Percentiles rank a stretch among this genome's conserved stretches.
Evolutionary conservation across 2,329 filamentous ascomycete genomes (phyloP).

Genomic region (Coniochaeta sp.): DNA sequence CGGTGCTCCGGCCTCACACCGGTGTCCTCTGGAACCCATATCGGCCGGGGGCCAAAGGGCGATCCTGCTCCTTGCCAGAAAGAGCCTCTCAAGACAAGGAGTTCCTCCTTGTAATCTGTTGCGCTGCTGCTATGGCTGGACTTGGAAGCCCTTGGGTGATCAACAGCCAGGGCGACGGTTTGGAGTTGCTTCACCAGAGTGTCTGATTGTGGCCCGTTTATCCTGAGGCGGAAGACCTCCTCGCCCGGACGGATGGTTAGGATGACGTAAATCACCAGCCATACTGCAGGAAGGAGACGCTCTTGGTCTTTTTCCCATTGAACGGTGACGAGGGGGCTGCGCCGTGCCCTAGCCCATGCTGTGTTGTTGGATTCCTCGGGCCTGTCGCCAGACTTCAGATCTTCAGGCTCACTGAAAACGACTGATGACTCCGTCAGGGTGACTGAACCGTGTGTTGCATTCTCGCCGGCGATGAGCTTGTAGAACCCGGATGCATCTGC

Average conservation of each 20-base stretch:
- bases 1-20: constrained; percentile 18
- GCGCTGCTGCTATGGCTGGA: neutral
- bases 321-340: constrained; percentile 39
- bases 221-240: constrained; percentile 41
- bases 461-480: constrained; percentile 10
- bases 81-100: constrained; percentile 41
- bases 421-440: constrained; percentile 12
- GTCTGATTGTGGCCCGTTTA: constrained; percentile 25
- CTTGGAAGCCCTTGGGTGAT: constrained; percentile 28
- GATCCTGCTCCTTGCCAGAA: constrained; percentile 68
- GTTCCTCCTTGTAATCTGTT: constrained; percentile 23
- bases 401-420: constrained; percentile 22
- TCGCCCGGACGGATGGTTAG: constrained; percentile 41
- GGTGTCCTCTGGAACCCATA: constrained; percentile 47
- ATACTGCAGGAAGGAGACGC: constrained; percentile 42
- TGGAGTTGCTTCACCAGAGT: constrained; percentile 16
- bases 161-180: constrained; percentile 40
- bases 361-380: constrained; percentile 44
- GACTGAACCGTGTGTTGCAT: constrained; percentile 4
- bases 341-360: constrained; percentile 48
- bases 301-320: constrained; percentile 32
- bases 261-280: constrained; percentile 45
- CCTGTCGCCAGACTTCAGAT: constrained; percentile 22
- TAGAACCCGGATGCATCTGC: constrained; percentile 5
- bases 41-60: constrained; percentile 56